A percentile compares a stretch with the other conserved stretches of the same genome.
These are phyloP conservation scores for Eucalyptus melliodora DNA, from an alignment of 345 rosid genomes.

Conservation along the genomic window DNA sequence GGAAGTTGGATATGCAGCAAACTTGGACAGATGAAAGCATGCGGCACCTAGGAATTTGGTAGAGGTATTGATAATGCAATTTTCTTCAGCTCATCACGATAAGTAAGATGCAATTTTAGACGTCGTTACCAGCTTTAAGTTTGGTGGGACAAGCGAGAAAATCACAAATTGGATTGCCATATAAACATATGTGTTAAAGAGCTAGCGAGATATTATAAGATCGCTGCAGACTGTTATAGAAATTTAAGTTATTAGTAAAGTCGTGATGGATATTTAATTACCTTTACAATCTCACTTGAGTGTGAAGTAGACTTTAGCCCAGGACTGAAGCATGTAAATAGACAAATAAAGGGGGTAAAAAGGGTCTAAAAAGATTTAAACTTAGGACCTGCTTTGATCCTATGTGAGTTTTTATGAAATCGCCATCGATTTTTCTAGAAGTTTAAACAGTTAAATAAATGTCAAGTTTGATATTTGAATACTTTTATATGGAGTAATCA, in stretches of 20 bases:
- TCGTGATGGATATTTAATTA: too few species aligned
- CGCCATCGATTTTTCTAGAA: rapidly evolving
- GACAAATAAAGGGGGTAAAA: too few species aligned
- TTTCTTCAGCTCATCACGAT: background rate
- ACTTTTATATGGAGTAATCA: background rate
- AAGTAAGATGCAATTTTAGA: background rate
- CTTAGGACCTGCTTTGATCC: rapidly evolving
- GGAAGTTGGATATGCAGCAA: background rate
- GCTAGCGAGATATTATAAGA: rapidly evolving
- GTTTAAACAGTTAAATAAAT: too few species aligned
- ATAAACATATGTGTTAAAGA: background rate
- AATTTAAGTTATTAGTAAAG: too few species aligned
- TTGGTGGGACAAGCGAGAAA: background rate
- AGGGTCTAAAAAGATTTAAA: background rate
- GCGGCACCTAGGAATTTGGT: background rate
- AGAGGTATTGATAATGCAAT: background rate
- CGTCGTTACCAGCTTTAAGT: background rate
- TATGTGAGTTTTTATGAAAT: too few species aligned
- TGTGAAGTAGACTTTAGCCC: too few species aligned
- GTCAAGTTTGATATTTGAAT: too few species aligned
- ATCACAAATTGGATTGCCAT: background rate
- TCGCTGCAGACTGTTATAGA: rapidly evolving
- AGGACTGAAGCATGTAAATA: background rate
- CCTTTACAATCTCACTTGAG: background rate
- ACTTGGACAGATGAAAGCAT: background rate